Percentiles rank a stretch among this genome's conserved stretches.
Conservation (phyloP, 768 basidiomycete species). For the Gyrodon lividus region DNA sequence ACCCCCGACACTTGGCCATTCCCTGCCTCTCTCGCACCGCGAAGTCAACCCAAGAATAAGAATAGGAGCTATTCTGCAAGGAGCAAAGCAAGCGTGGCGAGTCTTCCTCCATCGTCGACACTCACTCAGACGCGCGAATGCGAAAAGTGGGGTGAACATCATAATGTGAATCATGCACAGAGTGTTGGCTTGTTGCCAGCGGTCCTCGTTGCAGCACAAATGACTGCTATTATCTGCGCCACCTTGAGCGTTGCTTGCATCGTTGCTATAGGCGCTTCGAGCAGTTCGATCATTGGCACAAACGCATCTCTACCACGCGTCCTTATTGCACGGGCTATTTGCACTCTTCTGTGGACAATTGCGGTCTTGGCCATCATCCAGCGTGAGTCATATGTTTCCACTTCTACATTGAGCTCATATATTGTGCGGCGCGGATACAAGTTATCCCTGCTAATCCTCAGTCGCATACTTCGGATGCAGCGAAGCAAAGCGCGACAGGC, state of each 20-base stretch:
- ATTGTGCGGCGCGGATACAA: constrained; percentile 5
- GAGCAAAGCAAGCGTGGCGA: neutral
- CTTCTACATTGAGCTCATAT: constrained; percentile 1
- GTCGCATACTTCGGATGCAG: constrained; percentile 10
- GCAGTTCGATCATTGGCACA: neutral
- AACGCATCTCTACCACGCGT: constrained; percentile 5
- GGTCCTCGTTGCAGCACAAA: constrained; percentile 19
- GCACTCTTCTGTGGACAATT: constrained; percentile 25
- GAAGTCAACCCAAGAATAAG: neutral
- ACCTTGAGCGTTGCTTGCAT: constrained; percentile 17
- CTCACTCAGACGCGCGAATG: neutral
- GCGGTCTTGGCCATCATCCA: constrained; percentile 17
- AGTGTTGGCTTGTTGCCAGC: constrained; percentile 5
- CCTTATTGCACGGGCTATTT: constrained; percentile 20
- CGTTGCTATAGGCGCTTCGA: constrained; percentile 4
- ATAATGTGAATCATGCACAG: neutral
- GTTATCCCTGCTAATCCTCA: constrained; percentile 18
- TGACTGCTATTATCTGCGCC: constrained; percentile 24
- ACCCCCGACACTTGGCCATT: constrained; percentile 34
- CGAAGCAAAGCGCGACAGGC: neutral
- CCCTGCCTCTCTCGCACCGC: constrained; percentile 27
- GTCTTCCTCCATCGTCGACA: constrained; percentile 5
- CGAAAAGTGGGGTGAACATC: neutral
- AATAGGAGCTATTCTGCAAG: neutral
- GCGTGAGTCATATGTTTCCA: constrained; percentile 16